Evolutionary conservation across 2,329 filamentous ascomycete genomes (phyloP).

Genomic region (Venturia aucupariae): DNA sequence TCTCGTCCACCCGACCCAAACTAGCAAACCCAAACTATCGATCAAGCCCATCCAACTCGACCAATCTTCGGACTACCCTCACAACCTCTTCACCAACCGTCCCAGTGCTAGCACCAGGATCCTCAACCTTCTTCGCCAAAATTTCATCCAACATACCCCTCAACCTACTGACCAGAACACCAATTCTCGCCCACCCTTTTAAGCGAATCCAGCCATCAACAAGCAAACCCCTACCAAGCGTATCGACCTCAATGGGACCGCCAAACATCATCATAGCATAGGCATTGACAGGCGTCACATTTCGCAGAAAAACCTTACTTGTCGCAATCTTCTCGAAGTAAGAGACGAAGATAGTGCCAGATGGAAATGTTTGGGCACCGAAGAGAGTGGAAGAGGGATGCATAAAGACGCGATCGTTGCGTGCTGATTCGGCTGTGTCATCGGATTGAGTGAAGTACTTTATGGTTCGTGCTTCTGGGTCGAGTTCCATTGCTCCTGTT

Average conservation of each 20-base stretch:
- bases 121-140: constrained; percentile 71
- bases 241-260: constrained; percentile 77
- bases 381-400: constrained; percentile 86
- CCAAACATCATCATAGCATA: constrained; percentile 84
- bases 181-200: constrained; percentile 88
- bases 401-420: constrained; percentile 64
- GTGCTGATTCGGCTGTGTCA: constrained; percentile 19
- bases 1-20: background rate
- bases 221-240: constrained; percentile 72
- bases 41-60: constrained; percentile 84
- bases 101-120: constrained; percentile 49
- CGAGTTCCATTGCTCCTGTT: constrained; percentile 82
- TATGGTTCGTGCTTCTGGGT: constrained; percentile 85
- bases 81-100: constrained; percentile 55
- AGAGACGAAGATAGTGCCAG: constrained; percentile 64
- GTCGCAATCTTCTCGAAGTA: constrained; percentile 88
- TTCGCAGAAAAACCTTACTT: constrained; percentile 78
- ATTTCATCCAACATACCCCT: constrained; percentile 80
- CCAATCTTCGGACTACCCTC: constrained; percentile 64
- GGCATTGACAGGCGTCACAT: constrained; percentile 84
- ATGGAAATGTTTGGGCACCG: constrained; percentile 64
- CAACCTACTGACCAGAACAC: constrained; percentile 75
- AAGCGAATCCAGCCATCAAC: constrained; percentile 86
- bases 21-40: background rate
- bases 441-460: constrained; percentile 67